phyloP scores from a whole-genome alignment of 352 stramenopile species.

The Blastocystis sp. region DNA sequence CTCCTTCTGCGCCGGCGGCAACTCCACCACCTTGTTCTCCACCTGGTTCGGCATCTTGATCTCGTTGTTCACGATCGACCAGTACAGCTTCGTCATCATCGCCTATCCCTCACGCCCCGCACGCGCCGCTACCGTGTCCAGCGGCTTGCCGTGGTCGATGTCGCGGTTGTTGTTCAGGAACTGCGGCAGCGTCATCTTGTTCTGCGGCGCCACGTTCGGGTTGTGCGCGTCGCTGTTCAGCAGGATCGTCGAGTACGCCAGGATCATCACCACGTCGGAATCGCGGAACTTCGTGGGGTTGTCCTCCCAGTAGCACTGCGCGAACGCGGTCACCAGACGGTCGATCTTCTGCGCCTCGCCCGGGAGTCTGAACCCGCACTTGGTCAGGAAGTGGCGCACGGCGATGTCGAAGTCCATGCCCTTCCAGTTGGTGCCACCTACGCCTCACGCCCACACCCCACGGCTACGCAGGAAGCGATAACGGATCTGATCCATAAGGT shows the following conservation, averaged over 20 bases:
- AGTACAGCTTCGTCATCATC: slow-evolving; percentile 36
- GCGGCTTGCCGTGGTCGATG: slow-evolving; percentile 92
- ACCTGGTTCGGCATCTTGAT: slow-evolving; percentile 55
- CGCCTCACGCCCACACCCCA: slow-evolving; percentile 87
- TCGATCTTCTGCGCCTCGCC: slow-evolving; percentile 98
- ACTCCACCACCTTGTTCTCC: slow-evolving; percentile 28
- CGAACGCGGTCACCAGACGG: slow-evolving; percentile 93
- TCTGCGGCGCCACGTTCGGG: slow-evolving; percentile 79
- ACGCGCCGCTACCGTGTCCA: slow-evolving; percentile 75
- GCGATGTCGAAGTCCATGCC: slow-evolving; percentile 92
- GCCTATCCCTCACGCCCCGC: not conserved
- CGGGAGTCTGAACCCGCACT: slow-evolving; percentile 91
- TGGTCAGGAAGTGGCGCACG: slow-evolving; percentile 93
- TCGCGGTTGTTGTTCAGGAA: slow-evolving; percentile 95
- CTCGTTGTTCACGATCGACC: slow-evolving; percentile 62
- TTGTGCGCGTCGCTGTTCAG: slow-evolving; percentile 98
- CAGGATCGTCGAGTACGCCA: slow-evolving; percentile 98
- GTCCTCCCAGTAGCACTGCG: slow-evolving; percentile 96
- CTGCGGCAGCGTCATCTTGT: slow-evolving; percentile 93
- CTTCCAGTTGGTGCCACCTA: slow-evolving; percentile 57
- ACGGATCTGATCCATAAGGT: slow-evolving; percentile 87
- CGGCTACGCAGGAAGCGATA: slow-evolving; percentile 92
- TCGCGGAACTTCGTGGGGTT: slow-evolving; percentile 83
- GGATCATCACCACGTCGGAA: slow-evolving; percentile 83
- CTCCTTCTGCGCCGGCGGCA: slow-evolving; percentile 10